These are phyloP conservation scores for Gymnopilus junonius DNA, from an alignment of 768 basidiomycete genomes.

Conservation along the genomic window DNA sequence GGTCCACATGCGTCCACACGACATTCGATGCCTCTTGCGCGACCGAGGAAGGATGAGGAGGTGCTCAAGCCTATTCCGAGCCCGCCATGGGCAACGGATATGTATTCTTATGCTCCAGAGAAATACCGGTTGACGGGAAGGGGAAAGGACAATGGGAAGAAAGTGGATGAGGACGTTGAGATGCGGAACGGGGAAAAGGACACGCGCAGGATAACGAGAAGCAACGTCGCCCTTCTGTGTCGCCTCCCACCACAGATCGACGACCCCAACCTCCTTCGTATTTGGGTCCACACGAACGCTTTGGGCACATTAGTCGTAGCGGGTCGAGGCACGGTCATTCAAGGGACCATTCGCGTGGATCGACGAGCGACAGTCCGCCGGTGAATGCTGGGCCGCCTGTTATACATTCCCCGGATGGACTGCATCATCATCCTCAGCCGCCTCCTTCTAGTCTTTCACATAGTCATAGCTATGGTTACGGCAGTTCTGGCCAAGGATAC, in stretches of 20 bases:
- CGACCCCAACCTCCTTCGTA: background rate
- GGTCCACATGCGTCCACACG: background rate
- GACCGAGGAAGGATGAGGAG: background rate
- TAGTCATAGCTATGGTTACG: background rate
- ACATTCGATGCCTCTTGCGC: background rate
- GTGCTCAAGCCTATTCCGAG: conserved; percentile 21
- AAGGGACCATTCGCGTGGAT: background rate
- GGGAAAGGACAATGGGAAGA: background rate
- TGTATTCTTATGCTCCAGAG: conserved; percentile 5
- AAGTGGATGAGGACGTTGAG: background rate
- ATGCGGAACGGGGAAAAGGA: background rate
- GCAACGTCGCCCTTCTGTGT: background rate
- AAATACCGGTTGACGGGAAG: background rate
- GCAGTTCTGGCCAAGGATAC: background rate
- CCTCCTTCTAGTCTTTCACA: background rate
- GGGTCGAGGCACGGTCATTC: background rate
- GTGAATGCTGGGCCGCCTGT: background rate
- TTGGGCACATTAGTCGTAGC: background rate
- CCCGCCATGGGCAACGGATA: conserved; percentile 21
- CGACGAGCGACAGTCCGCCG: background rate
- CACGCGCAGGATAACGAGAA: background rate
- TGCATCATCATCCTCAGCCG: background rate
- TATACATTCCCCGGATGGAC: background rate
- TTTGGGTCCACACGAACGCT: conserved; percentile 1
- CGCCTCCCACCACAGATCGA: background rate